Base-by-base conservation (phyloP, 2,329 filamentous ascomycete genomes). In the Lachnellula suecica region DNA sequence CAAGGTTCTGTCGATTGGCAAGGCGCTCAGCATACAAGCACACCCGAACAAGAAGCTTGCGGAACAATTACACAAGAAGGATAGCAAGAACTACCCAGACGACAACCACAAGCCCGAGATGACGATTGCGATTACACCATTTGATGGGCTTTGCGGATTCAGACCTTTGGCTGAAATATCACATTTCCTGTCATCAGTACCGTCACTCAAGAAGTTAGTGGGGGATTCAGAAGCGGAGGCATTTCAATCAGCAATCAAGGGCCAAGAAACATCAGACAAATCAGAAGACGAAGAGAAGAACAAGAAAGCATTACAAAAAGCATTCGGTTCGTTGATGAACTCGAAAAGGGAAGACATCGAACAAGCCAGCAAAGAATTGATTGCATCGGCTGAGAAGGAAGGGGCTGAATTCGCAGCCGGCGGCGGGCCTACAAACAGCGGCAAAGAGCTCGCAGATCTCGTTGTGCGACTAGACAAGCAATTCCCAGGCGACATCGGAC, bases 101-200 rank as follows among this genome's bases (percentile, higher is more conserved):
- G 93, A 97, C 76, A 99, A 99, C 75, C 94, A 99, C 79, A 99
- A 99, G 75, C 94, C 94, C 29, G 94, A 99, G 74, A 99, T 99
- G 94, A 92, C 94, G 57, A 96, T 99, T 70, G 94, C 94, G 57
- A 87, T 99, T 65, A 97, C 94, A 1, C 87, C 91, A 0, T 99
- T 99, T 61, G 93, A 97, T 69, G 94, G 94, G 1, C 82, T 99
- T 29, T 99, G 94, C 66, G 94, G 94, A 29, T 99, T 99, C 78
- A 84, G 94, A 9, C 94, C 94, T 0, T 77, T 97, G 20, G 77
- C 74, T 4, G 92, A 99, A 72, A 94, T 97, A 57, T 79, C 84
- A 0, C 89, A 96, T 69, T 97, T 97, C 70, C 77, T 75, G 8
- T 62, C 66, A 0, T 80, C 76, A 5, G 78, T 91, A 4, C 76